Evolutionary conservation across 805 yeast genomes (phyloP).

Genomic region (Saturnispora halmiae): DNA sequence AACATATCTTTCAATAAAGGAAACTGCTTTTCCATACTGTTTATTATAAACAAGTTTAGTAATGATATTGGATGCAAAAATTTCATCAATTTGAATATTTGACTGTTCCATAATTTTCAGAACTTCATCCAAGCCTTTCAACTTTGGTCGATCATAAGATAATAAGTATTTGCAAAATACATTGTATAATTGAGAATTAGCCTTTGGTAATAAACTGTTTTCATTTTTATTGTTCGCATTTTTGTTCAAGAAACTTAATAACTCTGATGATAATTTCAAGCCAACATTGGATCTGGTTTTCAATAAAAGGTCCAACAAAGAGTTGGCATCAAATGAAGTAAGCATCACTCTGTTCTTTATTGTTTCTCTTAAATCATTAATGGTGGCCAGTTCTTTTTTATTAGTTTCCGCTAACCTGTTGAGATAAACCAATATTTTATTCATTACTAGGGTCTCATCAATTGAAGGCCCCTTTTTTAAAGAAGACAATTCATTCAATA

Average conservation of each 20-base stretch:
- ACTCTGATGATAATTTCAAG: slow-evolving; percentile 24
- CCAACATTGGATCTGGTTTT: slow-evolving; percentile 17
- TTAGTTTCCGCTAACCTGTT: slow-evolving; percentile 10
- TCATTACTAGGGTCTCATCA: slow-evolving; percentile 20
- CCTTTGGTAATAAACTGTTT: slow-evolving; percentile 28
- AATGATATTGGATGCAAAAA: slow-evolving; percentile 32
- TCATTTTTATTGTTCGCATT: slow-evolving; percentile 7
- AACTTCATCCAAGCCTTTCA: slow-evolving; percentile 24
- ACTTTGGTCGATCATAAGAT: slow-evolving; percentile 22
- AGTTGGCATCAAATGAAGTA: slow-evolving; percentile 22
- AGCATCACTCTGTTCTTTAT: slow-evolving; percentile 20
- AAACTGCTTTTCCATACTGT: slow-evolving; percentile 26
- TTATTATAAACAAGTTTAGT: slow-evolving; percentile 25
- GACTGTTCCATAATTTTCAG: slow-evolving; percentile 26
- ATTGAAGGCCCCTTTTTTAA: slow-evolving; percentile 11
- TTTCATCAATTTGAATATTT: slow-evolving; percentile 28
- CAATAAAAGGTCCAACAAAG: slow-evolving; percentile 19
- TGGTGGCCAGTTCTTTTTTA: slow-evolving; percentile 8
- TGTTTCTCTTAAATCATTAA: slow-evolving; percentile 12
- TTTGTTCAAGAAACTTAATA: slow-evolving; percentile 25
- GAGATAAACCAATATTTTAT: slow-evolving; percentile 14
- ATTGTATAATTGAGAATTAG: slow-evolving; percentile 34
- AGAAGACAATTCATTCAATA: slow-evolving; percentile 12
- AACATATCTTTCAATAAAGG: slow-evolving; percentile 26
- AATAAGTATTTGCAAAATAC: slow-evolving; percentile 31